Conservation (phyloP, 306 rosid species). For the Inga oerstediana region DNA sequence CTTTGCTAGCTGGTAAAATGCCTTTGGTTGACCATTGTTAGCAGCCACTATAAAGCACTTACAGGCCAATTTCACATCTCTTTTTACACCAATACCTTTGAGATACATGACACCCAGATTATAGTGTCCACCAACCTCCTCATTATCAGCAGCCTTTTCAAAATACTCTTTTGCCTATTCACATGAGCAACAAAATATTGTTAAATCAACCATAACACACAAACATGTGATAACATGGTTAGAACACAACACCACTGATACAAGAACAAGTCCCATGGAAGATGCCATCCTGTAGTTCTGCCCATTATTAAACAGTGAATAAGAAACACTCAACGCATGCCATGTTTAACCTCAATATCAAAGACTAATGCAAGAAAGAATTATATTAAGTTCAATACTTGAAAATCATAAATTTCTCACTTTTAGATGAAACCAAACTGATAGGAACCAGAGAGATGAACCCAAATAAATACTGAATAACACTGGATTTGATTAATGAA, state of each 20-base stretch:
- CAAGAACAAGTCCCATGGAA: neutral
- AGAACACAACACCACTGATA: neutral
- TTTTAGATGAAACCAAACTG: neutral
- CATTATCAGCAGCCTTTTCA: conserved; percentile 86
- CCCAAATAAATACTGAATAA: too few species aligned
- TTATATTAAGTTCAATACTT: neutral
- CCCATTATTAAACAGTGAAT: conserved; percentile 13
- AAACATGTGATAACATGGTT: neutral
- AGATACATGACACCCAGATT: conserved; percentile 94
- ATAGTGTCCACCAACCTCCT: conserved; percentile 86
- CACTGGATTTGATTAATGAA: too few species aligned
- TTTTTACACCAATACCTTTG: conserved; percentile 94
- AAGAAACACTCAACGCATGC: neutral
- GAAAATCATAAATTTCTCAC: neutral
- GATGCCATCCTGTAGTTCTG: neutral
- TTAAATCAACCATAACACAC: conserved; percentile 12
- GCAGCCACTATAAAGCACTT: conserved; percentile 74
- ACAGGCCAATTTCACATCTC: conserved; percentile 81
- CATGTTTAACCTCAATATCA: neutral
- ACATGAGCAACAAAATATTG: neutral
- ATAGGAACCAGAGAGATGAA: too few species aligned
- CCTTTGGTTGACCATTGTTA: conserved; percentile 92
- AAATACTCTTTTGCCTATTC: conserved; percentile 89
- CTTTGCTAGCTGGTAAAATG: conserved; percentile 98
- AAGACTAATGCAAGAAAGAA: neutral